phyloP scores from a whole-genome alignment of 805 yeast genomes.

The Metschnikowia vanudenii region DNA sequence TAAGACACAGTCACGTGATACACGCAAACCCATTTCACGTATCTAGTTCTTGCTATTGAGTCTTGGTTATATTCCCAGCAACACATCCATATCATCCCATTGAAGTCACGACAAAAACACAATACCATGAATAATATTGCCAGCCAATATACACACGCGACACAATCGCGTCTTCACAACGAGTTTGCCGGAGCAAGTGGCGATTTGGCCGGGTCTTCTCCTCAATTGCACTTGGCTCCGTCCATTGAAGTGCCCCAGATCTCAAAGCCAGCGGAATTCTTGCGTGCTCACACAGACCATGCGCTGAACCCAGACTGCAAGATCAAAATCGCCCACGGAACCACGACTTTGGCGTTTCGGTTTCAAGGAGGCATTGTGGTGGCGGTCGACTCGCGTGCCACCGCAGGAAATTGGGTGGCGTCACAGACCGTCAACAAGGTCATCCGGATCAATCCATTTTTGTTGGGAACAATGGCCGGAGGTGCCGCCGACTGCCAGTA shows the following conservation, averaged over 20 bases:
- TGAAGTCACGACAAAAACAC: background rate
- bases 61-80: too few relatives aligned
- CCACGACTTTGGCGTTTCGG: constrained; percentile 96
- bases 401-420: constrained; percentile 97
- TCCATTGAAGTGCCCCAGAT: constrained; percentile 75
- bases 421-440: constrained; percentile 98
- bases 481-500: constrained; percentile 99
- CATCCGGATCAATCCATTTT: constrained; percentile 90
- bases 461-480: constrained; percentile 98
- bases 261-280: constrained; percentile 84
- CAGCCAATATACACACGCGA: constrained; percentile 34
- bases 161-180: constrained; percentile 25
- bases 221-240: constrained; percentile 50
- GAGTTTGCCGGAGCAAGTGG: constrained; percentile 30
- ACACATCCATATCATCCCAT: too few relatives aligned
- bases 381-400: constrained; percentile 97
- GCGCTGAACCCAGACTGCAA: constrained; percentile 88
- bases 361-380: constrained; percentile 94
- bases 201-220: constrained; percentile 19
- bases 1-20: too few relatives aligned
- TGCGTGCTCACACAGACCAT: constrained; percentile 98
- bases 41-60: too few relatives aligned
- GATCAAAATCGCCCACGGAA: constrained; percentile 97
- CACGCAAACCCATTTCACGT: too few relatives aligned
- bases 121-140: constrained; percentile 40